Evolutionary conservation across 495 filamentous ascomycete species (phyloP).

Genomic region (Pyrenula aspistea): DNA sequence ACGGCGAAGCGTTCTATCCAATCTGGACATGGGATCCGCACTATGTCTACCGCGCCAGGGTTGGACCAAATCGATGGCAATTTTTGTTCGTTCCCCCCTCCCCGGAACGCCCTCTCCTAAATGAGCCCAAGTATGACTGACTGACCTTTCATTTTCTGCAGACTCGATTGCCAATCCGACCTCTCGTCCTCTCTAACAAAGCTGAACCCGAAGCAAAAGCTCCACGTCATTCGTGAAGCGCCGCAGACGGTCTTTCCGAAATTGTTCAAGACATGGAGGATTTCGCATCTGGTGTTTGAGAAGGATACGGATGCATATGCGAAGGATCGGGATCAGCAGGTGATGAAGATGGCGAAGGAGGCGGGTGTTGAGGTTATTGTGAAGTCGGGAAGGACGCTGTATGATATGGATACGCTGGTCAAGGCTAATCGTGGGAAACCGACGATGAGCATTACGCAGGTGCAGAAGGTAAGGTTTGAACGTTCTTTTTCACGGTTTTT

Average conservation of each 20-base stretch:
- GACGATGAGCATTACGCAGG: constrained; percentile 55
- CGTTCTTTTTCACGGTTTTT: no score
- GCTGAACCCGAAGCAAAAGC: constrained; percentile 50
- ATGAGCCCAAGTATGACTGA: not conserved
- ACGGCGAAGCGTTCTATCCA: constrained; percentile 49
- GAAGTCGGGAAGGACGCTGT: constrained; percentile 48
- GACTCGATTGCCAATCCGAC: constrained; percentile 52
- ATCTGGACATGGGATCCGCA: constrained; percentile 64
- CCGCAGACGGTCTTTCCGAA: constrained; percentile 55
- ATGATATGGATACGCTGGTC: constrained; percentile 54
- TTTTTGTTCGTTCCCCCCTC: constrained; percentile 31
- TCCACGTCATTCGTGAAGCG: constrained; percentile 55
- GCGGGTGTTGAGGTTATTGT: constrained; percentile 52
- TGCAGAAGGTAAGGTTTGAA: constrained; percentile 27
- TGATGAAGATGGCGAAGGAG: constrained; percentile 41
- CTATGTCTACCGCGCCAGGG: constrained; percentile 56
- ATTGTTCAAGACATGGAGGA: constrained; percentile 53
- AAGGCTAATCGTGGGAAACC: constrained; percentile 50
- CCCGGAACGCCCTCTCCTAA: no score
- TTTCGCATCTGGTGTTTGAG: constrained; percentile 62
- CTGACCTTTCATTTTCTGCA: constrained; percentile 11
- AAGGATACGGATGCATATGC: constrained; percentile 63
- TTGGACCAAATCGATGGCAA: constrained; percentile 54
- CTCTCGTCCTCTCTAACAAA: constrained; percentile 47
- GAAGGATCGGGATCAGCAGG: constrained; percentile 39